Percentiles rank a stretch among this genome's conserved stretches.
phyloP scores from a whole-genome alignment of 352 stramenopile genomes.

The Globisporangium middletonii region DNA sequence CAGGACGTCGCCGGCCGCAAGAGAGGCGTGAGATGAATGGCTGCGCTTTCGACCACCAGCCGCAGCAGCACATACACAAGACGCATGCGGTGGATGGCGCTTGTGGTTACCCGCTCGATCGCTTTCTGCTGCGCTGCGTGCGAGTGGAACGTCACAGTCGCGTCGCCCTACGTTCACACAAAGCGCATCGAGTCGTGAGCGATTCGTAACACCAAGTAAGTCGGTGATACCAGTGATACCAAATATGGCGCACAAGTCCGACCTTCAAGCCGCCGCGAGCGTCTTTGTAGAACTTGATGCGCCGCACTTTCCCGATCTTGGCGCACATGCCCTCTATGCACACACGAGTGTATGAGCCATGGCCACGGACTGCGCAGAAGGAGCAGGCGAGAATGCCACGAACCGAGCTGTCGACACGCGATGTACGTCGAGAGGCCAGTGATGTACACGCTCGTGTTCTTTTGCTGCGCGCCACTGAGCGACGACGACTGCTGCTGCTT shows the following conservation, averaged over 20 bases:
- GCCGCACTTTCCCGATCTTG: constrained; percentile 75
- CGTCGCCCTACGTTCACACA: constrained; percentile 45
- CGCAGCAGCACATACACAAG: not conserved
- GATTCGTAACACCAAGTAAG: not conserved
- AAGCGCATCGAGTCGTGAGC: not conserved
- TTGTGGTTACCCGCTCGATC: constrained; percentile 52
- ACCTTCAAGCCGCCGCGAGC: constrained; percentile 72
- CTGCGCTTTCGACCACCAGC: not conserved
- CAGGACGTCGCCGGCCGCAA: constrained; percentile 2
- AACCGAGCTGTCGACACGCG: constrained; percentile 78
- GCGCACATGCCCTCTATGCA: constrained; percentile 55
- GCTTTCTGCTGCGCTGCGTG: constrained; percentile 55
- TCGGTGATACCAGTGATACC: not conserved
- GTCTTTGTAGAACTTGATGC: constrained; percentile 86
- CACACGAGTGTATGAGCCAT: not conserved
- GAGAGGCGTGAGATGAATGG: constrained; percentile 22
- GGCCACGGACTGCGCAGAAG: not conserved
- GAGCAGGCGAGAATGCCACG: not conserved
- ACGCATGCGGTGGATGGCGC: not conserved
- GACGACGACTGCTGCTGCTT: constrained; percentile 5
- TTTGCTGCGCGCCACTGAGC: constrained; percentile 11
- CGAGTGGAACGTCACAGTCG: constrained; percentile 77
- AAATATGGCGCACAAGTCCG: too few relatives aligned
- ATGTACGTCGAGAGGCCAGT: constrained; percentile 76
- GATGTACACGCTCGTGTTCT: constrained; percentile 78